Percentiles rank a stretch among this genome's conserved stretches.
These are phyloP conservation scores for Magnolia changhungtana DNA, from an alignment of 164 flowering plant species.

Conservation along the genomic window DNA sequence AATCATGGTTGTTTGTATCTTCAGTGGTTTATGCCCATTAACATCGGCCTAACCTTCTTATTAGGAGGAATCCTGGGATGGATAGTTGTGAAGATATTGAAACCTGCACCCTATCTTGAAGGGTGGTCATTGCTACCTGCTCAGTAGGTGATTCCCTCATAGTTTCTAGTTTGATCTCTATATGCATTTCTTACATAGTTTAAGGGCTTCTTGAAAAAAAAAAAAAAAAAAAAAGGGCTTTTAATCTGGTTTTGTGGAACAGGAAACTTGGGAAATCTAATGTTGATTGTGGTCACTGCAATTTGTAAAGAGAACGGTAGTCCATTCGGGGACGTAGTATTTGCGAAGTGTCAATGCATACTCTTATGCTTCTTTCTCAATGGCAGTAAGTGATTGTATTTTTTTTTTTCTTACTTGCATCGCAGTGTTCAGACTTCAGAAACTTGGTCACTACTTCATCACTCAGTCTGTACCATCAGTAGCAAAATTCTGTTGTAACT, in stretches of 20 bases:
- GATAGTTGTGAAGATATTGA: slow-evolving; percentile 64
- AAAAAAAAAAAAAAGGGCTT: neutral
- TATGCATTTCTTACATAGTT: neutral
- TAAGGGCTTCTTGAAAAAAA: neutral
- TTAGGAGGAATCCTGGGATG: slow-evolving; percentile 84
- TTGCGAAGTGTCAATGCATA: slow-evolving; percentile 58
- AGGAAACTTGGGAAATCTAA: slow-evolving; percentile 89
- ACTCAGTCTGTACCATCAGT: no score
- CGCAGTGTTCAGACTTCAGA: no score
- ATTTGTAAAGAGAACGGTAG: slow-evolving; percentile 65
- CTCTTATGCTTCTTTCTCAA: slow-evolving; percentile 89
- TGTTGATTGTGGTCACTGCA: slow-evolving; percentile 81
- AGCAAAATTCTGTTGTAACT: no score
- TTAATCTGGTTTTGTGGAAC: slow-evolving; percentile 2
- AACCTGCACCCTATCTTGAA: slow-evolving; percentile 62
- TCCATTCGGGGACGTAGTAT: slow-evolving; percentile 55
- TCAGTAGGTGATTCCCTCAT: slow-evolving; percentile 48
- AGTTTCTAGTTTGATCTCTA: neutral
- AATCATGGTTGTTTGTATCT: neutral
- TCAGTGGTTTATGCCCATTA: slow-evolving; percentile 97
- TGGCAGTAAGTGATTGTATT: slow-evolving; percentile 59
- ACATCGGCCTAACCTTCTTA: slow-evolving; percentile 67
- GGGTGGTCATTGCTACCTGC: slow-evolving; percentile 76
- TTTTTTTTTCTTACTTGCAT: neutral
- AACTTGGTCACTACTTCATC: no score